Evolutionary conservation across 805 yeast species (phyloP).

Genomic region (Wickerhamomyces xylosicus): DNA sequence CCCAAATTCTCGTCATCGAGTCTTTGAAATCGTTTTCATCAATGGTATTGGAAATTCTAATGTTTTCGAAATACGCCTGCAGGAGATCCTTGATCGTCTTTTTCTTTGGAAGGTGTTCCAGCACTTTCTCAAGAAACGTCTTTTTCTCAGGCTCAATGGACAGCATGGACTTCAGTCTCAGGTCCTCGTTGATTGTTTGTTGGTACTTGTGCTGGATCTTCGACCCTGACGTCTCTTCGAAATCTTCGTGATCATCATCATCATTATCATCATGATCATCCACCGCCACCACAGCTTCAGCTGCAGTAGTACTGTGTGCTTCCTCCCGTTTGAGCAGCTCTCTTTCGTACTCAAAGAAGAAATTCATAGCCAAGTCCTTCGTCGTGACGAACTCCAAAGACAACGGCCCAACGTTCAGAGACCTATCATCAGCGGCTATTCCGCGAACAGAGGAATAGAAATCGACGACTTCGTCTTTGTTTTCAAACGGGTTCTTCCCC

Average conservation of each 20-base stretch:
- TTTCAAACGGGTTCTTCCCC: conserved; percentile 1
- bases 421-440: not conserved
- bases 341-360: conserved; percentile 2
- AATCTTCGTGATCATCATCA: not conserved
- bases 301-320: too few species aligned
- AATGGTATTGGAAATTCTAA: conserved; percentile 1
- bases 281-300: not conserved
- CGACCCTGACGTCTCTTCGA: conserved; percentile 4
- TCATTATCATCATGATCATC: not conserved
- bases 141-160: not conserved
- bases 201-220: not conserved
- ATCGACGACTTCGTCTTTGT: conserved; percentile 3
- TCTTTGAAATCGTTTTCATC: not conserved
- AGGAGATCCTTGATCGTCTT: not conserved
- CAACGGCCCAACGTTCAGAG: conserved; percentile 2
- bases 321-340: not conserved
- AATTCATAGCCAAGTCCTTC: conserved; percentile 5
- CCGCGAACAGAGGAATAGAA: conserved; percentile 1
- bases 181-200: not conserved
- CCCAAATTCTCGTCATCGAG: not conserved
- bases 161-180: not conserved
- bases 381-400: conserved; percentile 2
- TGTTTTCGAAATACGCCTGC: not conserved
- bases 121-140: conserved; percentile 1
- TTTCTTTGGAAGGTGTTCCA: conserved; percentile 2